These are phyloP conservation scores for Leccinum fallax DNA, from an alignment of 1,284 basidiomycete genomes.

Conservation along the genomic window DNA sequence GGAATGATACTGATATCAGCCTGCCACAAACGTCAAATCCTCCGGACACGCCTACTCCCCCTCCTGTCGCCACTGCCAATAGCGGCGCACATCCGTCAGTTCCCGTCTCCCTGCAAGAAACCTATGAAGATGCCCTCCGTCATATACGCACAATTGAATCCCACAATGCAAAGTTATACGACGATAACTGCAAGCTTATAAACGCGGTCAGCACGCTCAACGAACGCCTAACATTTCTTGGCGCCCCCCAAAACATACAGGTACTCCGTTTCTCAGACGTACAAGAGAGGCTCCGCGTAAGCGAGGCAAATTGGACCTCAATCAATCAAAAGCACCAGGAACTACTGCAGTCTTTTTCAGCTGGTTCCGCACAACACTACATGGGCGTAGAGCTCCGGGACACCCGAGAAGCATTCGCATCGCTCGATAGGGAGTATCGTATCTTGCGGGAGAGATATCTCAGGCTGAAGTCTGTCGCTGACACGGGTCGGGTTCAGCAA, in stretches of 20 bases:
- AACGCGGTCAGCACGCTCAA: conserved; percentile 33
- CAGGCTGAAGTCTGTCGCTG: conserved; percentile 16
- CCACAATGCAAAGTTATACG: conserved; percentile 51
- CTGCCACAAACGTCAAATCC: conserved; percentile 30
- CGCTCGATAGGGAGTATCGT: conserved; percentile 26
- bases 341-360: conserved; percentile 17
- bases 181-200: conserved; percentile 51
- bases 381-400: conserved; percentile 24
- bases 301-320: conserved; percentile 18
- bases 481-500: conserved; percentile 8
- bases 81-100: conserved; percentile 44
- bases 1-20: conserved; percentile 1
- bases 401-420: conserved; percentile 18
- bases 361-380: conserved; percentile 20
- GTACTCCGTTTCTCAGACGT: conserved; percentile 20
- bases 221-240: conserved; percentile 29
- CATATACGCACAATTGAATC: conserved; percentile 35
- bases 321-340: conserved; percentile 31
- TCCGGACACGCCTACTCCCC: conserved; percentile 31
- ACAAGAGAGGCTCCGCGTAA: conserved; percentile 29
- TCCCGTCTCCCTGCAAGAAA: conserved; percentile 44
- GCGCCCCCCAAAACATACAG: conserved; percentile 22
- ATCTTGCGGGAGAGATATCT: conserved; percentile 29
- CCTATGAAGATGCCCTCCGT: conserved; percentile 36
- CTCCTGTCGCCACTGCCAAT: conserved; percentile 21